phyloP scores from a whole-genome alignment of 2,329 filamentous ascomycete genomes.

The Phoma sp. region DNA sequence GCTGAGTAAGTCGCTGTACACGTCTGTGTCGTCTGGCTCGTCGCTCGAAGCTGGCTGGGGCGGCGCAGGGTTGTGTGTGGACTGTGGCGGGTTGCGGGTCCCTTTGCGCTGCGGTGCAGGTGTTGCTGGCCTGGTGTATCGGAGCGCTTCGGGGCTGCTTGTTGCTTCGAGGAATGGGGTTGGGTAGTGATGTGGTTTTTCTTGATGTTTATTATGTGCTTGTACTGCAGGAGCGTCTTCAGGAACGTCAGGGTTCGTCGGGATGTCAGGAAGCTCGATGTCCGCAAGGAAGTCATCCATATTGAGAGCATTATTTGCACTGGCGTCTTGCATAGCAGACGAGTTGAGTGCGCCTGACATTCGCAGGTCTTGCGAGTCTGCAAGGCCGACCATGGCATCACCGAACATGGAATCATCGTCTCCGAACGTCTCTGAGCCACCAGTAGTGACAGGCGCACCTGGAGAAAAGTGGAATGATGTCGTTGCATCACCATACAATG shows the following conservation, averaged over 20 bases:
- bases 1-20: neutral
- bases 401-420: slow-evolving; percentile 41
- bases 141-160: neutral
- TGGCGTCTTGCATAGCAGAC: neutral
- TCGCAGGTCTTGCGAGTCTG: slow-evolving; percentile 35
- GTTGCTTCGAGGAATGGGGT: neutral
- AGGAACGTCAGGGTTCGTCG: neutral
- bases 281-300: slow-evolving; percentile 15
- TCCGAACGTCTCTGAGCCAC: slow-evolving; percentile 30
- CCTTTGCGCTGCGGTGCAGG: neutral
- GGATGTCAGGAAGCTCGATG: slow-evolving; percentile 5
- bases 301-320: neutral
- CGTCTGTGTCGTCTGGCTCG: neutral
- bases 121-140: neutral
- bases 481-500: neutral
- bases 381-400: slow-evolving; percentile 41
- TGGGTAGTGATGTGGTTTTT: neutral
- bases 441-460: neutral
- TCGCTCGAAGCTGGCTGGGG: neutral
- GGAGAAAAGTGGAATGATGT: neutral
- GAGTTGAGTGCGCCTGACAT: neutral
- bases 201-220: neutral
- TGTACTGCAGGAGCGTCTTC: neutral
- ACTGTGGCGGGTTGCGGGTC: neutral
- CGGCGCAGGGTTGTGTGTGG: neutral